Evolutionary conservation across 2,329 filamentous ascomycete genomes (phyloP), one percentile per base, ranked within the genome.

Genomic region (Pestalotiopsis sp.): DNA sequence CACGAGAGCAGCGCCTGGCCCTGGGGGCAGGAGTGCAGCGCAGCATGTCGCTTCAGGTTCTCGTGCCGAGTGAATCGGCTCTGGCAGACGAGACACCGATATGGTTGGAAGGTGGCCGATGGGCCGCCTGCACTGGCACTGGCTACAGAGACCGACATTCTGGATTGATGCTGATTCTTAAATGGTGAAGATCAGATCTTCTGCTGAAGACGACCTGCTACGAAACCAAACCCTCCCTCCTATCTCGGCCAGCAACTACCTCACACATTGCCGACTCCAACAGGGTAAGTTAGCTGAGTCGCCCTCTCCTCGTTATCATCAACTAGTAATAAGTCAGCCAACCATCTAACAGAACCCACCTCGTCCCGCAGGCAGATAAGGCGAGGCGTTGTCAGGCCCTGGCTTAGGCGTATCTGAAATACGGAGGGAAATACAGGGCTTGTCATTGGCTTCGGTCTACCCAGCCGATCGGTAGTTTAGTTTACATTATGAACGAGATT

Each of bases 11-110:
- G 11, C 20, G 38, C 44, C 22, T 64, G n/a, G 1, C 44, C 38
- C 11, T 64, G 39, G 9, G 39, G 13, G 4, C 61, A 39, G 5
- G 61, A 48, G 20, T 64, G 61, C 38, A 64, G 39, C 20, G 61
- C 61, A 52, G 61, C 61, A 64, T 64, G 61, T 7, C 61, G 61
- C 39, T 64, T 64, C 13, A 64, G 61, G 61, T 64, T 64, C 44
- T 64, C 61, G 20, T 64, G 61, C 20, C 61, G n/a, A 39, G 61
- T 64, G 39, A 64, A 64, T 26, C 61, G 38, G 26, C 61, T 64
- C 22, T 64, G 61, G 61, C 61, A 64, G 39, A 64, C 39, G 13
- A 64, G 61, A 35, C 61, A 64, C 35, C 52, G 61, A 22, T 24
- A 64, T 9, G 61, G 61, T 38, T 64, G 61, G 39, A 40, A 64